Conservation (phyloP, 2,329 filamentous ascomycete genomes). For the Cytospora chrysosperma region DNA sequence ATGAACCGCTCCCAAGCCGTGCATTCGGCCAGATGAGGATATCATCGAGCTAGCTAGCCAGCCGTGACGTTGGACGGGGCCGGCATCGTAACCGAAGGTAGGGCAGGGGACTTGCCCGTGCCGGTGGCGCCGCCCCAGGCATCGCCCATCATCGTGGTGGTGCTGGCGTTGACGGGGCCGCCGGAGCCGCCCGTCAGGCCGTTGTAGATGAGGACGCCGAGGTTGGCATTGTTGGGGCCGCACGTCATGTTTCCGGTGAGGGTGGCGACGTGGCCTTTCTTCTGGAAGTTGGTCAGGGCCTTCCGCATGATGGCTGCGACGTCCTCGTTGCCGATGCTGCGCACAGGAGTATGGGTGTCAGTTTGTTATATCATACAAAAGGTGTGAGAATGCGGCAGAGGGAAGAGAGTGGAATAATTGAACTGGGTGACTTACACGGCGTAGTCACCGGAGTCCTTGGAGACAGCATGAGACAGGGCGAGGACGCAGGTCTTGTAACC, state of each 20-base stretch:
- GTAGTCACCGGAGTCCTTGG: not conserved
- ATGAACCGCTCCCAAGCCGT: not conserved
- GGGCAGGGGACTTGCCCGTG: not conserved
- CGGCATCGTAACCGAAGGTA: not conserved
- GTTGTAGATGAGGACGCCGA: slow-evolving; percentile 16
- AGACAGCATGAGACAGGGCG: not conserved
- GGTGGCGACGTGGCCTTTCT: not conserved
- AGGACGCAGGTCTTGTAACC: slow-evolving; percentile 18
- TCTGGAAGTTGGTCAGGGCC: not conserved
- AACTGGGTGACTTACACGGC: slow-evolving; percentile 6
- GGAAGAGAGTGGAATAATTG: not conserved
- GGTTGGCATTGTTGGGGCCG: not conserved
- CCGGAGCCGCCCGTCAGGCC: slow-evolving; percentile 1
- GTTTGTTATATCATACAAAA: not conserved
- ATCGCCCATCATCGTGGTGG: not conserved
- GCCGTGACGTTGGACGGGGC: not conserved
- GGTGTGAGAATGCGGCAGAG: not conserved
- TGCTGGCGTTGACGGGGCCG: not conserved
- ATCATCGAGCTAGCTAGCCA: too few species aligned
- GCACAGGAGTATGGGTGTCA: not conserved
- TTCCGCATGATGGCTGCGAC: slow-evolving; percentile 5
- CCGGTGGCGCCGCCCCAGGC: not conserved
- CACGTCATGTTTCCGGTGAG: not conserved
- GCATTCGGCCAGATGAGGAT: too few species aligned
- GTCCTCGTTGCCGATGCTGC: slow-evolving; percentile 16